Evolutionary conservation across 2,329 filamentous ascomycete genomes (phyloP).

Genomic region (Paracamarosporium sp.): DNA sequence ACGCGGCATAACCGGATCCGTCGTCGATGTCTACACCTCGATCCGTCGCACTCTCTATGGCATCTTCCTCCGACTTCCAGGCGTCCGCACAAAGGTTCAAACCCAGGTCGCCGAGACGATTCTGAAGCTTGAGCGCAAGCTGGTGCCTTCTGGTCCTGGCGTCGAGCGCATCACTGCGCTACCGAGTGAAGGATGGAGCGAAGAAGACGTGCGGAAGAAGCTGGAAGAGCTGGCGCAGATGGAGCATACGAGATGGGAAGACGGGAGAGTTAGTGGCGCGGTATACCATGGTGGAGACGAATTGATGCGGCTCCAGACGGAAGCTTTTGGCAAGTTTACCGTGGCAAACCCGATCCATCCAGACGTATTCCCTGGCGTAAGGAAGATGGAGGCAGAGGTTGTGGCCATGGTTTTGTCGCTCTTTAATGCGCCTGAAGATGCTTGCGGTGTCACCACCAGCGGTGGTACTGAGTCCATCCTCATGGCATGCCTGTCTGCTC

Average conservation of each 20-base stretch:
- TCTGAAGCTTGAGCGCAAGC: conserved; percentile 80
- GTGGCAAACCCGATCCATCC: conserved; percentile 97
- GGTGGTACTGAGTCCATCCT: conserved; percentile 97
- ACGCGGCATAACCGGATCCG: conserved; percentile 81
- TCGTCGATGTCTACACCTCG: conserved; percentile 75
- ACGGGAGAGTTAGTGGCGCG: conserved; percentile 90
- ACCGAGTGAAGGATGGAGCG: conserved; percentile 82
- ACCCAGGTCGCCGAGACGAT: conserved; percentile 83
- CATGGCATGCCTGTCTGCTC: conserved; percentile 89
- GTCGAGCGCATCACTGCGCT: conserved; percentile 76
- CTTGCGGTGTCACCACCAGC: conserved; percentile 86
- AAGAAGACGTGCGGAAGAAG: conserved; percentile 80
- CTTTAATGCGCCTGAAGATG: conserved; percentile 87
- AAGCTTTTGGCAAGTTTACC: conserved; percentile 92
- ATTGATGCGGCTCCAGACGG: conserved; percentile 82
- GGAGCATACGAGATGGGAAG: conserved; percentile 97
- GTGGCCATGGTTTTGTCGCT: conserved; percentile 90
- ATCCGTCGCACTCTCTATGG: conserved; percentile 79
- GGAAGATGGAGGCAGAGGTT: conserved; percentile 99
- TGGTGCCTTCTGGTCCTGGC: conserved; percentile 75
- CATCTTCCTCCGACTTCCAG: conserved; percentile 83
- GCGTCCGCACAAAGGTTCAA: conserved; percentile 84
- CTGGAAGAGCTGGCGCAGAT: conserved; percentile 79
- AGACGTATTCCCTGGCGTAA: conserved; percentile 95
- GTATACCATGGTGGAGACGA: conserved; percentile 94